Evolutionary conservation across 768 basidiomycete genomes (phyloP), one percentile per base, ranked within the genome.

Genomic region (Russula virescens): DNA sequence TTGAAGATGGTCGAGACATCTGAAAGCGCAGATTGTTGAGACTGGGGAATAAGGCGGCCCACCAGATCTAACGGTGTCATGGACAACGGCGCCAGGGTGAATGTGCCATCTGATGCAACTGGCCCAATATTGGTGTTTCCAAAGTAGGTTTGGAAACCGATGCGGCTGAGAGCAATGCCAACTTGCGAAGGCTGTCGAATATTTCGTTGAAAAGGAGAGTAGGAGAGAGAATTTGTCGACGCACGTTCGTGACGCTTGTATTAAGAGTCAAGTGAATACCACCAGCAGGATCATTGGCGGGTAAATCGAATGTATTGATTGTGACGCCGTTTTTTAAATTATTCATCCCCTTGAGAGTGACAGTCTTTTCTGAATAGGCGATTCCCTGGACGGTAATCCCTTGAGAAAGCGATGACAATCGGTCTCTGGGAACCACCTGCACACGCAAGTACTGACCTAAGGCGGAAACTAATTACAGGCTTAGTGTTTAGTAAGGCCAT

Each of bases 341-440:
- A 69, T 89, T 85, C 75, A 90, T 85, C 14, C 87, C 88, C 65
- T 85, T 85, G 45, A 90, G 73, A 5, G 81, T 80, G 11, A 90
- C 82, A 8, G 71, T 75, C 75, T 88, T 87, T 45, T 78, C 73
- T 3, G 81, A 69, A 47, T 87, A 77, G 3, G 74, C 72, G 60
- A 90, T 81, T 1, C 80, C 82, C 35, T 81, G 65, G 34, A 88
- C 83, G 23, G 76, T 73, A 63, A 88, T 83, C 26, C 85, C 85
- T 83, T 61, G 46, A 23, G 31, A 25, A 25, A 52, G 10, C 57
- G 53, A 38, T 23, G 53, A 38, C 25, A 35, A 34, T 59, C 38
- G 51, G 55, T 51, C 23, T 23, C 42, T 1, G 38, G 11, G 1
- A 35, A 40, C 52, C 48, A 28, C 16, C 2, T 56, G 26, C n/a